These are phyloP conservation scores for Rhodosporidiobolus sp. DNA, from an alignment of 768 basidiomycete genomes.

Conservation along the genomic window DNA sequence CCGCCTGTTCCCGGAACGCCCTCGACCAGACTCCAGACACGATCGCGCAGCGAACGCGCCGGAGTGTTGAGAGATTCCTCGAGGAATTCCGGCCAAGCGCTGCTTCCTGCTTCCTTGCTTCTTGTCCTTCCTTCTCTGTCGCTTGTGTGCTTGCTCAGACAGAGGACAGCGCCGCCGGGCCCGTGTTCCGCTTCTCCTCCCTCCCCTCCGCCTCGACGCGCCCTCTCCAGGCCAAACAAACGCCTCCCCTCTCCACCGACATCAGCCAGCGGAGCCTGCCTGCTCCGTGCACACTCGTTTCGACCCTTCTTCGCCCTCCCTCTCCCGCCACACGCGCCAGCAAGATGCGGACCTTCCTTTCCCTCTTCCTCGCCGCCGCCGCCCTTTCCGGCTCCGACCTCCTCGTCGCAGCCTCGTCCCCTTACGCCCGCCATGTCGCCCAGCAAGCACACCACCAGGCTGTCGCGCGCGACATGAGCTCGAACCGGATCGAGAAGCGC, in stretches of 20 bases:
- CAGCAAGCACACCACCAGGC: neutral
- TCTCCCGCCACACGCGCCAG: neutral
- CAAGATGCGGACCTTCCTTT: neutral
- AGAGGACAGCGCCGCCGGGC: too few relatives aligned
- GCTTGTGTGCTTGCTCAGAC: too few relatives aligned
- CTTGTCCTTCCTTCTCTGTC: too few relatives aligned
- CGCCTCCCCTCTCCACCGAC: neutral
- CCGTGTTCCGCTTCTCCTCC: too few relatives aligned
- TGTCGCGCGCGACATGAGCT: neutral
- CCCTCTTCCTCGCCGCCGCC: neutral
- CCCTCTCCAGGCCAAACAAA: too few relatives aligned
- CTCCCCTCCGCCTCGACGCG: too few relatives aligned
- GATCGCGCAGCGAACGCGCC: too few relatives aligned
- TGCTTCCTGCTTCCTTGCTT: too few relatives aligned
- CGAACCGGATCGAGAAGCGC: conserved; percentile 5
- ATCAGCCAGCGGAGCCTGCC: conserved; percentile 2
- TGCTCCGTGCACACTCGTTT: neutral
- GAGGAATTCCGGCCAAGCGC: too few relatives aligned
- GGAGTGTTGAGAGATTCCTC: too few relatives aligned
- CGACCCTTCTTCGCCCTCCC: neutral
- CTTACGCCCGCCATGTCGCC: neutral
- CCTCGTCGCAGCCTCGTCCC: neutral
- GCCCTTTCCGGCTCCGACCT: neutral
- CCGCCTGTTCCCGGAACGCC: too few relatives aligned
- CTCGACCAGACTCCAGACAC: too few relatives aligned